Evolutionary conservation across 2,329 filamentous ascomycete genomes (phyloP).

Genomic region (Trichoderma brevicompactum): DNA sequence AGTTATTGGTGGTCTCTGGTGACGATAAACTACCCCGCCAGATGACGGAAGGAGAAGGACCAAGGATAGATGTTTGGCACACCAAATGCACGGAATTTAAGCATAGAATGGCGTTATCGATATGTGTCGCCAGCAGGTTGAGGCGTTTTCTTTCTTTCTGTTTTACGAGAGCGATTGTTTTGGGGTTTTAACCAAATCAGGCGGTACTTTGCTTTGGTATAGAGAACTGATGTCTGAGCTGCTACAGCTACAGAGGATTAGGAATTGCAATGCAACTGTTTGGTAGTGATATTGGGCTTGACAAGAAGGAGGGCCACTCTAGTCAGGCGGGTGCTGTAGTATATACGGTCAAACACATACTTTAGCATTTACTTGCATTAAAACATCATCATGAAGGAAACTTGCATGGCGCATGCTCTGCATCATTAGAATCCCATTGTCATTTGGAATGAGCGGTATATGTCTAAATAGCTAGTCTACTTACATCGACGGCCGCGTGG

Average conservation of each 20-base stretch:
- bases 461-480: background rate
- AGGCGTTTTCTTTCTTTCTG: background rate
- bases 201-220: background rate
- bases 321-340: background rate
- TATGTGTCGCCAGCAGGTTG: background rate
- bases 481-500: slow-evolving; percentile 39
- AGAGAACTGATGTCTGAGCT: background rate
- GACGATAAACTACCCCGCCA: slow-evolving; percentile 3
- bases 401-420: no score
- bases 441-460: background rate
- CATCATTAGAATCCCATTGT: no score
- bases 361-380: background rate
- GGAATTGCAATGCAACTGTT: background rate
- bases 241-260: background rate
- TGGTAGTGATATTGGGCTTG: background rate
- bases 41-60: background rate
- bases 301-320: background rate
- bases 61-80: background rate
- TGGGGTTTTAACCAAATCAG: background rate
- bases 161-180: background rate
- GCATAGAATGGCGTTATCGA: slow-evolving; percentile 26
- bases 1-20: slow-evolving; percentile 20
- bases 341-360: background rate
- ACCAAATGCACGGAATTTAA: slow-evolving; percentile 7
- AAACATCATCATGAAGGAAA: background rate